phyloP scores from a whole-genome alignment of 345 rosid species.

The Brassica incana region DNA sequence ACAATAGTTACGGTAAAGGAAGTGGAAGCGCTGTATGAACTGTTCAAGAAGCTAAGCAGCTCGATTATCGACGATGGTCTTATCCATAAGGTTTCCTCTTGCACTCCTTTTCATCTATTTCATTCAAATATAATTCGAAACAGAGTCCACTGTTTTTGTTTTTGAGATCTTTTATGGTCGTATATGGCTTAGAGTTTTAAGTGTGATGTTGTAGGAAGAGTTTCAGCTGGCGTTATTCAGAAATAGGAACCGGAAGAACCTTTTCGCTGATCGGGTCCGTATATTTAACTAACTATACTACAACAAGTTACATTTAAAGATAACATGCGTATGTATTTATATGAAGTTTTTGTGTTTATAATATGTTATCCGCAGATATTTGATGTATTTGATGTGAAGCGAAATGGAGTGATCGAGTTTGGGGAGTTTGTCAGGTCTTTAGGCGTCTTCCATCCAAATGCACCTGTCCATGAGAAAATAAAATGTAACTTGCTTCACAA shows the following conservation, averaged over 20 bases:
- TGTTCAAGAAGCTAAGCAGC: constrained; percentile 85
- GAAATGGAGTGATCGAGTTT: constrained; percentile 86
- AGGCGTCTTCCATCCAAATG: constrained; percentile 80
- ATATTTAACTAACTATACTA: background rate
- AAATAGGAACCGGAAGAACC: constrained; percentile 68
- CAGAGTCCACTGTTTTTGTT: background rate
- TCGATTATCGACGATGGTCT: constrained; percentile 80
- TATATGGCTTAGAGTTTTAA: background rate
- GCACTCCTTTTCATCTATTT: background rate
- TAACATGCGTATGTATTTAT: background rate
- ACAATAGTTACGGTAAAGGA: constrained; percentile 67
- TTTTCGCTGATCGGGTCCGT: constrained; percentile 86
- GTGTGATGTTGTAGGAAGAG: constrained; percentile 61
- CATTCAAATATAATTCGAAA: background rate
- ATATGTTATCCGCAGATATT: constrained; percentile 54
- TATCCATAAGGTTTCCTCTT: constrained; percentile 73
- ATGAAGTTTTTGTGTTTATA: background rate
- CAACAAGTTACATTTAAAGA: background rate
- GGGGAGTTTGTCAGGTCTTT: constrained; percentile 90
- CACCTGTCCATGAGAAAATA: constrained; percentile 63
- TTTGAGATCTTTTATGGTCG: background rate
- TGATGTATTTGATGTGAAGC: constrained; percentile 84
- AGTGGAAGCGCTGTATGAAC: constrained; percentile 80
- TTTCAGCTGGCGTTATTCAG: constrained; percentile 89
- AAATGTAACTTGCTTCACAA: constrained; percentile 49